Evolutionary conservation across 192 early-diverging fungal genomes (phyloP).

Genomic region (Podila horticola): DNA sequence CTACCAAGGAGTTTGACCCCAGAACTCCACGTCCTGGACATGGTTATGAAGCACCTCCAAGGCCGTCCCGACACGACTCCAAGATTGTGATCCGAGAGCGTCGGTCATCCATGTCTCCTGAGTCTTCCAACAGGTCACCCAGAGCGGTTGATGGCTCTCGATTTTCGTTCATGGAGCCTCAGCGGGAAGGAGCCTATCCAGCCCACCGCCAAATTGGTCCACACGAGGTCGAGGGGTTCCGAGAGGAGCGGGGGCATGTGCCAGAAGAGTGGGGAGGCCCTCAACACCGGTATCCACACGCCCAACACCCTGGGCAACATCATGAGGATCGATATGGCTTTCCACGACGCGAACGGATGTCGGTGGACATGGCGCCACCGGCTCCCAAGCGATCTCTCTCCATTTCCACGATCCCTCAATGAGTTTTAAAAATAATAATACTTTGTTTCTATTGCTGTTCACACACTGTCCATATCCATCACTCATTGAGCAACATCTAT

Average conservation of each 20-base stretch:
- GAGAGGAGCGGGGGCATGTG: too few species aligned
- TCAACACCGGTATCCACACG: too few species aligned
- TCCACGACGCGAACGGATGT: not conserved
- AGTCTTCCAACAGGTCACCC: not conserved
- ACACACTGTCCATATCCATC: too few species aligned
- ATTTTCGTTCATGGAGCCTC: too few species aligned
- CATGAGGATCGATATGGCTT: not conserved
- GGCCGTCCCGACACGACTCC: not conserved
- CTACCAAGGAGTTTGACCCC: too few species aligned
- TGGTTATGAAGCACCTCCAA: not conserved
- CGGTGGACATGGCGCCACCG: not conserved
- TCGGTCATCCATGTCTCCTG: not conserved
- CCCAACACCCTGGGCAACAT: not conserved
- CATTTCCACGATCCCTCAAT: not conserved
- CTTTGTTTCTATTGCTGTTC: too few species aligned
- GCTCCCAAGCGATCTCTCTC: slow-evolving; percentile 1
- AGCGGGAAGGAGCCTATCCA: not conserved
- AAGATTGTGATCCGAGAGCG: not conserved
- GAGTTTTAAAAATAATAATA: not conserved
- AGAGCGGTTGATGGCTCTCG: not conserved
- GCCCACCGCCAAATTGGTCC: not conserved
- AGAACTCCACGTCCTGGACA: not conserved
- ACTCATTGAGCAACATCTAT: not conserved
- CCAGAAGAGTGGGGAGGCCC: too few species aligned
- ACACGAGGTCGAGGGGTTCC: too few species aligned